Percentiles rank a stretch among this genome's conserved stretches.
phyloP scores from a whole-genome alignment of 2,329 filamentous ascomycete genomes.

The Monascus ruber region DNA sequence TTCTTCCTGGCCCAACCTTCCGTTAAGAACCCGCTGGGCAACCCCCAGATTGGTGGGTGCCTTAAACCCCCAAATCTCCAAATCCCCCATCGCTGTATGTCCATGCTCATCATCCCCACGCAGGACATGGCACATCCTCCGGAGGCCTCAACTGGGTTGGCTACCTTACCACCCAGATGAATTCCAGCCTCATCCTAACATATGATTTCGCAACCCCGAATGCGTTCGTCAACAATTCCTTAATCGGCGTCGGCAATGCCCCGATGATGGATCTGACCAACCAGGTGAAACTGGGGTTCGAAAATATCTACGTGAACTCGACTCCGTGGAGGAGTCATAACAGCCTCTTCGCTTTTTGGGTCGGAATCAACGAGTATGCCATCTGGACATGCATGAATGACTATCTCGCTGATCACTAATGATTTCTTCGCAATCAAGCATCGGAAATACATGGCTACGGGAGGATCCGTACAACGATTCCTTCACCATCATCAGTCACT shows the following conservation, averaged over 20 bases:
- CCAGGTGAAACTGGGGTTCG: constrained; percentile 4
- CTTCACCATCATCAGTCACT: neutral
- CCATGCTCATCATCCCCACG: neutral
- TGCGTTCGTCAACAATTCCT: constrained; percentile 3
- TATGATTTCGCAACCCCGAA: constrained; percentile 4
- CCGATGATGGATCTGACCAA: constrained; percentile 3
- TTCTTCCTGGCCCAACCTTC: constrained; percentile 4
- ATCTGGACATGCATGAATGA: neutral
- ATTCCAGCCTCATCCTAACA: constrained; percentile 1
- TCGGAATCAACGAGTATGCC: constrained; percentile 5
- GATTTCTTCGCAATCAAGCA: neutral
- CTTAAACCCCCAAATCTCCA: neutral
- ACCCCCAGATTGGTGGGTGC: constrained; percentile 1
- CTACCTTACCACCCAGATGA: constrained; percentile 1
- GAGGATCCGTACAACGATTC: neutral
- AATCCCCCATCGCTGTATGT: neutral
- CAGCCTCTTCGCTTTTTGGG: constrained; percentile 4
- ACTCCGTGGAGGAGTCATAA: constrained; percentile 1
- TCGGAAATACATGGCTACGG: neutral
- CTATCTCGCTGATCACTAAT: neutral
- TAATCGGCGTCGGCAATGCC: neutral
- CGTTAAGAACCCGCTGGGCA: constrained; percentile 4
- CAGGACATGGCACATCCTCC: constrained; percentile 1
- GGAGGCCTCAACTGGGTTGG: constrained; percentile 6
- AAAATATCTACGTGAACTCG: neutral